Conservation (phyloP, 73 alveolate species). For the Tetrahymena elliotti region DNA sequence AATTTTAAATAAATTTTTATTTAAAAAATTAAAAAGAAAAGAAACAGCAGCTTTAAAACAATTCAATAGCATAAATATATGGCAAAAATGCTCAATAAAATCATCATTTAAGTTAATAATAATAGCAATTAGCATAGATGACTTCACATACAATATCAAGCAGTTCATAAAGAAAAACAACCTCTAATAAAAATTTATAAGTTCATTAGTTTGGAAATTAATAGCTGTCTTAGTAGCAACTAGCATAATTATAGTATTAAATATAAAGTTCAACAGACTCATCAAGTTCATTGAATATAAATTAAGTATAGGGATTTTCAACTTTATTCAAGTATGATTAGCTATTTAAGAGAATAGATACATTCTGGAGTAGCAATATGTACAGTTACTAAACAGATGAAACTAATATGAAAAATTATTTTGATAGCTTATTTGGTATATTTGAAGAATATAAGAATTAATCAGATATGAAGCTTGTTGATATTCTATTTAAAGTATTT, state of each 20-base stretch:
- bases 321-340: neutral
- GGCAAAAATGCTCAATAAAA: neutral
- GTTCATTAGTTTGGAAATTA: neutral
- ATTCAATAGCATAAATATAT: neutral
- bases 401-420: neutral
- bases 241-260: neutral
- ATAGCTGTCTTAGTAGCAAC: neutral
- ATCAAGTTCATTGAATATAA: neutral
- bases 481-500: neutral
- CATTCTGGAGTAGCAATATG: neutral
- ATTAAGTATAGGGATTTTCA: neutral
- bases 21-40: neutral
- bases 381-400: neutral
- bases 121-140: neutral
- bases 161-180: neutral
- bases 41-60: neutral
- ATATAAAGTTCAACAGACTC: neutral
- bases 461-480: neutral
- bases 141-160: neutral
- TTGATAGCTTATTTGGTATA: neutral
- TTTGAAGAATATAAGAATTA: neutral
- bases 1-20: neutral
- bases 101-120: neutral
- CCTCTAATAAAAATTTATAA: neutral
- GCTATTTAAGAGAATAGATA: neutral